These are phyloP conservation scores for Tulasnella sp. DNA, from an alignment of 768 basidiomycete genomes.

Conservation along the genomic window DNA sequence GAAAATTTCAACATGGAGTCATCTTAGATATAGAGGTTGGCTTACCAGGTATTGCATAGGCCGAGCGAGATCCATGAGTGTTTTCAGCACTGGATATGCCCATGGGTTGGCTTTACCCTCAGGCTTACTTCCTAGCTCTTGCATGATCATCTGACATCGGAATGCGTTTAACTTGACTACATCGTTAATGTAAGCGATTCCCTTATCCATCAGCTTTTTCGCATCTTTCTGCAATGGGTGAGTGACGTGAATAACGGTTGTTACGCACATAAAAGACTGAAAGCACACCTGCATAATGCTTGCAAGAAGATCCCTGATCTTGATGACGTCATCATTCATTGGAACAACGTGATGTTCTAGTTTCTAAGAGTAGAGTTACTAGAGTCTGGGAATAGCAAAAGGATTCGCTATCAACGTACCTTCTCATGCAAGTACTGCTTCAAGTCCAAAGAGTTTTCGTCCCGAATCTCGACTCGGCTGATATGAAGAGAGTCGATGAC, in stretches of 20 bases:
- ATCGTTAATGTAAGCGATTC: conserved; percentile 40
- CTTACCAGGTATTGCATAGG: conserved; percentile 82
- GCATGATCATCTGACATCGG: conserved; percentile 35
- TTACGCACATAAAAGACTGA: conserved; percentile 1
- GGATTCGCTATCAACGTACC: conserved; percentile 30
- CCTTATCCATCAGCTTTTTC: conserved; percentile 27
- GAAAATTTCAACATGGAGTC: neutral
- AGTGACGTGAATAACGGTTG: conserved; percentile 8
- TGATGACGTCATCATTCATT: conserved; percentile 53
- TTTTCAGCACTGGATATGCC: conserved; percentile 39
- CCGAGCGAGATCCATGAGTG: conserved; percentile 50
- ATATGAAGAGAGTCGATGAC: conserved; percentile 92
- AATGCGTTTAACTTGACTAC: conserved; percentile 57
- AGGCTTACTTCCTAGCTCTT: conserved; percentile 21
- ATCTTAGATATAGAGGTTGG: no score
- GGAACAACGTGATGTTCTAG: conserved; percentile 65
- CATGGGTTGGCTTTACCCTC: conserved; percentile 30
- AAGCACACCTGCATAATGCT: conserved; percentile 55
- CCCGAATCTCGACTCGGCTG: conserved; percentile 84
- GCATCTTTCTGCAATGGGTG: conserved; percentile 27
- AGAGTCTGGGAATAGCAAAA: neutral
- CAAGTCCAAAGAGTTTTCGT: conserved; percentile 82
- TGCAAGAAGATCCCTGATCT: conserved; percentile 52
- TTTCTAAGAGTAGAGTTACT: conserved; percentile 31
- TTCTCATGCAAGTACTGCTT: conserved; percentile 79